A percentile compares a stretch with the other conserved stretches of the same genome.
Conservation (phyloP, 352 stramenopile species). For the Phytophthora citrophthora region DNA sequence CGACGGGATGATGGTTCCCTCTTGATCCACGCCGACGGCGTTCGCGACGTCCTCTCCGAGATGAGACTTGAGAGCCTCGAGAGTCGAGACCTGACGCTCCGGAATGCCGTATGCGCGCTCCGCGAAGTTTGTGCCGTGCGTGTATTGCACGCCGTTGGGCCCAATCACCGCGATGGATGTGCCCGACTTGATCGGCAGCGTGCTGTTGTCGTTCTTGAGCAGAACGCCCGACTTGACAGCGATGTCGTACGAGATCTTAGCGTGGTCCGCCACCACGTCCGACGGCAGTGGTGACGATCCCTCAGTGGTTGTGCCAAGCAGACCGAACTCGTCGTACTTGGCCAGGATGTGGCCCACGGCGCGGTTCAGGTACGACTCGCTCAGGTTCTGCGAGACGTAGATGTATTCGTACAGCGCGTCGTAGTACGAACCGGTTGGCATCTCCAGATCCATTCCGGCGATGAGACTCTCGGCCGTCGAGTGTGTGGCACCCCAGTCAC, state of each 20-base stretch:
- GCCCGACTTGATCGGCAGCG: constrained; percentile 23
- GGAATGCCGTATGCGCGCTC: constrained; percentile 39
- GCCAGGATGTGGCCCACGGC: constrained; percentile 35
- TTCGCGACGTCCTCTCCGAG: constrained; percentile 32
- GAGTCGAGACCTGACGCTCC: constrained; percentile 30
- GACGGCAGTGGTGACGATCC: constrained; percentile 27
- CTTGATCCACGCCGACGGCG: constrained; percentile 36
- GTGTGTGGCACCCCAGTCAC: constrained; percentile 38
- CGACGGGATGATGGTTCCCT: constrained; percentile 34
- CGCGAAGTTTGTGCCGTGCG: constrained; percentile 40
- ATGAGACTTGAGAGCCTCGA: constrained; percentile 32
- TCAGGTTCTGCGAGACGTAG: constrained; percentile 40
- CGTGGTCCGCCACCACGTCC: constrained; percentile 34
- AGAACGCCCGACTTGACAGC: constrained; percentile 40
- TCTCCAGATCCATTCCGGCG: constrained; percentile 40
- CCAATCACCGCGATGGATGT: constrained; percentile 37
- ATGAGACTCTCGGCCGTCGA: constrained; percentile 38
- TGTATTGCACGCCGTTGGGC: constrained; percentile 44
- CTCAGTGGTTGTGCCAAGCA: constrained; percentile 32
- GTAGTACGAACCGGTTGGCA: constrained; percentile 41
- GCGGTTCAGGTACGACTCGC: constrained; percentile 41
- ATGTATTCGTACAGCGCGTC: constrained; percentile 43
- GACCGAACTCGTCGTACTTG: constrained; percentile 43
- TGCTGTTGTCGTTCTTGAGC: constrained; percentile 39
- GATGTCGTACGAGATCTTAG: constrained; percentile 39